A percentile compares a stretch with the other conserved stretches of the same genome.
These are phyloP conservation scores for Gossypium mustelinum DNA, from an alignment of 345 rosid genomes.

Conservation along the genomic window DNA sequence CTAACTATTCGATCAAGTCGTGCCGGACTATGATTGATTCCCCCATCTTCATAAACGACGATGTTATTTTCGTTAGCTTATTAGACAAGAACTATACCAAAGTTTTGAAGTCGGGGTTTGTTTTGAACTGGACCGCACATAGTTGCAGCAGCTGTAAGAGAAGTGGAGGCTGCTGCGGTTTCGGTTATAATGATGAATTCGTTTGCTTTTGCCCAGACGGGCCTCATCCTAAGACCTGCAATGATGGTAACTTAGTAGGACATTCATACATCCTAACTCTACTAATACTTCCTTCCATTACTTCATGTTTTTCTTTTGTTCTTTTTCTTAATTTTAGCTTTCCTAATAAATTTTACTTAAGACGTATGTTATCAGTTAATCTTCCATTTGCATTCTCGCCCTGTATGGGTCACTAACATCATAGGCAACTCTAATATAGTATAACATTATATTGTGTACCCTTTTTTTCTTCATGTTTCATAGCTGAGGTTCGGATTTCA, in stretches of 20 bases:
- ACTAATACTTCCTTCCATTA: neutral
- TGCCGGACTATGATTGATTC: conserved; percentile 31
- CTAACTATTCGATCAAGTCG: conserved; percentile 8
- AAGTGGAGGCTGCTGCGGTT: conserved; percentile 53
- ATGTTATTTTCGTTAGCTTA: neutral
- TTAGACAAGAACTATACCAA: conserved; percentile 21
- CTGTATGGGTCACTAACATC: neutral
- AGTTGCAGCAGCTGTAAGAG: conserved; percentile 35
- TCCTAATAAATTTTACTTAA: neutral
- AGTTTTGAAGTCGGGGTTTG: conserved; percentile 48
- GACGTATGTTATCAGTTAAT: neutral
- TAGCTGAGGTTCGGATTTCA: no score
- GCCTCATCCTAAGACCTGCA: conserved; percentile 31
- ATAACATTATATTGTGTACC: neutral
- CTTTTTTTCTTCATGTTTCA: neutral
- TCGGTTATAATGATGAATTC: conserved; percentile 25
- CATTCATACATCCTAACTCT: neutral
- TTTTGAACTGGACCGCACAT: conserved; percentile 49
- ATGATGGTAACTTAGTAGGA: conserved; percentile 35
- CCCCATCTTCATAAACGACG: conserved; percentile 22
- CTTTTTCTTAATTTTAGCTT: neutral
- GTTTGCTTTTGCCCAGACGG: conserved; percentile 50
- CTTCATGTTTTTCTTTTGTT: neutral
- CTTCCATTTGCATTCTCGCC: neutral
- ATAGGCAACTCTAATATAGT: neutral